Base-by-base conservation (phyloP, 169 alveolate genomes). In the Neospora caninum region DNA sequence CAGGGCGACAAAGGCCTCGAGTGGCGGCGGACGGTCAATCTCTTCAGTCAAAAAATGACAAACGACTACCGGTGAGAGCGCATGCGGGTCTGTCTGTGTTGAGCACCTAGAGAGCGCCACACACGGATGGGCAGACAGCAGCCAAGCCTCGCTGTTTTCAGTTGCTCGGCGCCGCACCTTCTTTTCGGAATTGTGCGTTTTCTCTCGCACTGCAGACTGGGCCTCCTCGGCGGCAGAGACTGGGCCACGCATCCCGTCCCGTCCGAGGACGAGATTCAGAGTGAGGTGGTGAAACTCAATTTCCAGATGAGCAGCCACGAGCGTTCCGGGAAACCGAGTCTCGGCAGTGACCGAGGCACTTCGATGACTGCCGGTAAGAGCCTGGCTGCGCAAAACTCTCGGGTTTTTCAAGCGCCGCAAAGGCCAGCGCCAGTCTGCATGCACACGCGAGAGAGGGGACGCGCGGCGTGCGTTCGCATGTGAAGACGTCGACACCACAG, bases 1-100 rank as follows among this genome's bases (percentile, higher is more conserved):
- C 86, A 78, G 86, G 49, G 49, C 1, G 86, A 78, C 39, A 78
- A 78, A 22, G 86, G 45, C 22, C 49, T 38, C 86, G 45, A 78
- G 27, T 78, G 86, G 86, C 39, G 86, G 1, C 86, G 86, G 2
- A 20, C 39, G 1, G 86, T 78, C 39, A 78, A 78, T 78, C 86
- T 78, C 45, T 78, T 20, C 86, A 78, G 86, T 25, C 86, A 78
- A 20, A 78, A 78, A 78, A 10, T 78, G 39, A 78, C 86, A 38
- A n/a, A 78, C 22, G 86, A 20, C 10, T 78, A 36, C 86, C 41
- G 86, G 86, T 78, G 45, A 38, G 86, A 10, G 42, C 38, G 2
- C 42, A 4, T 78, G 86, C 73, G 31, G n/a, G 16, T 64, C 20
- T 53, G 27, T 18, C 27, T 29, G 73, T 7, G 73, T 16, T 29